These are phyloP conservation scores for Ogataea paraovalis DNA, from an alignment of 805 yeast species.

Conservation along the genomic window DNA sequence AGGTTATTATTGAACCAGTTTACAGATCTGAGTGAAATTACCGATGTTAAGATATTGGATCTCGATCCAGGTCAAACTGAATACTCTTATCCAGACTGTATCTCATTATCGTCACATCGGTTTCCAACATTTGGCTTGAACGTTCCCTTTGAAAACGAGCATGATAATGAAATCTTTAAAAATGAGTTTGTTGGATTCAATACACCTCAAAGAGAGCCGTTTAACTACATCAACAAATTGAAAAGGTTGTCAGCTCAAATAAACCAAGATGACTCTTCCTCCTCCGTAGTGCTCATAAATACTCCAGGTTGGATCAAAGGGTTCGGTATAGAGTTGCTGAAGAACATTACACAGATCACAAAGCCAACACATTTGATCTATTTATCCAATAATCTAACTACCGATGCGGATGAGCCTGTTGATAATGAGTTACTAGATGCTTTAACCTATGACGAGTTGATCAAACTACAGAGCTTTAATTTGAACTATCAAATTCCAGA, in stretches of 20 bases:
- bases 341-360: conserved; percentile 38
- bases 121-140: conserved; percentile 37
- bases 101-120: conserved; percentile 46
- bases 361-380: conserved; percentile 57
- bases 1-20: conserved; percentile 50
- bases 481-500: conserved; percentile 7
- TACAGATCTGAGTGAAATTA: conserved; percentile 21
- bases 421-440: conserved; percentile 27
- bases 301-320: conserved; percentile 94
- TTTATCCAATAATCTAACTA: conserved; percentile 38
- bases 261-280: conserved; percentile 19
- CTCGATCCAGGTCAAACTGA: conserved; percentile 91
- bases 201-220: conserved; percentile 67
- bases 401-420: conserved; percentile 26
- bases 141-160: conserved; percentile 31
- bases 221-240: conserved; percentile 44
- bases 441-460: conserved; percentile 21
- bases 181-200: conserved; percentile 55
- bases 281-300: conserved; percentile 51
- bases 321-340: conserved; percentile 66
- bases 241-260: conserved; percentile 34
- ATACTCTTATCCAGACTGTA: conserved; percentile 64
- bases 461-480: conserved; percentile 34
- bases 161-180: conserved; percentile 24
- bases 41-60: conserved; percentile 52